Conservation (phyloP, 2,329 filamentous ascomycete genomes). For the Alternaria burnsii region DNA sequence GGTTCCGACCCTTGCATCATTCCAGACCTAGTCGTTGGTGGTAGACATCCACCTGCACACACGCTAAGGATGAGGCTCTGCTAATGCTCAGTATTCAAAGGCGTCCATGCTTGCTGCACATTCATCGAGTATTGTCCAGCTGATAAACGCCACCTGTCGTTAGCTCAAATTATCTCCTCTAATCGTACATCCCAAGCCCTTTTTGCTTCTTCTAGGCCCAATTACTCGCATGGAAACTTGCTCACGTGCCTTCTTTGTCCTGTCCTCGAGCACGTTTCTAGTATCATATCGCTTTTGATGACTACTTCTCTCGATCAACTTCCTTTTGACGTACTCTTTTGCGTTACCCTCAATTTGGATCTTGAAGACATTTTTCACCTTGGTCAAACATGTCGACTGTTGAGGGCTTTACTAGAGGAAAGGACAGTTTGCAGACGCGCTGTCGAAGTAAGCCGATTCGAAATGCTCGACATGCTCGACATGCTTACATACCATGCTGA, state of each 20-base stretch:
- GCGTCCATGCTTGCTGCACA: not conserved
- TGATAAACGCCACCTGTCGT: not conserved
- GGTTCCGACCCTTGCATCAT: not conserved
- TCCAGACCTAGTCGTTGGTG: not conserved
- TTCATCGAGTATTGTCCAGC: not conserved
- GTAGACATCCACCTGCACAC: not conserved
- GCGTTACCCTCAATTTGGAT: conserved; percentile 64
- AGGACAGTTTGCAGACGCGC: conserved; percentile 66
- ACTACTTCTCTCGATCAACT: conserved; percentile 55
- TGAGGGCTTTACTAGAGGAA: conserved; percentile 62
- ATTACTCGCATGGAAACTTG: not conserved
- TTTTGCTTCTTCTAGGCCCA: not conserved
- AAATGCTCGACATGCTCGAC: not conserved
- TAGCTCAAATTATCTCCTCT: not conserved
- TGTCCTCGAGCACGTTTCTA: not conserved
- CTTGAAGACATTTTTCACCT: conserved; percentile 68
- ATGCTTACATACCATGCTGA: conserved; percentile 19
- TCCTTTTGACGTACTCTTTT: conserved; percentile 71
- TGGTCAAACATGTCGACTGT: conserved; percentile 60
- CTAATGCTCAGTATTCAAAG: not conserved
- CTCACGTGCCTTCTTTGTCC: not conserved
- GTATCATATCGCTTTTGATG: conserved; percentile 30
- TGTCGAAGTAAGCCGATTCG: conserved; percentile 61
- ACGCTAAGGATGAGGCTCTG: not conserved
- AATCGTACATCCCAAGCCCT: not conserved